phyloP scores from a whole-genome alignment of 441 rosid species.

The Bocquillonia castaneifolia region DNA sequence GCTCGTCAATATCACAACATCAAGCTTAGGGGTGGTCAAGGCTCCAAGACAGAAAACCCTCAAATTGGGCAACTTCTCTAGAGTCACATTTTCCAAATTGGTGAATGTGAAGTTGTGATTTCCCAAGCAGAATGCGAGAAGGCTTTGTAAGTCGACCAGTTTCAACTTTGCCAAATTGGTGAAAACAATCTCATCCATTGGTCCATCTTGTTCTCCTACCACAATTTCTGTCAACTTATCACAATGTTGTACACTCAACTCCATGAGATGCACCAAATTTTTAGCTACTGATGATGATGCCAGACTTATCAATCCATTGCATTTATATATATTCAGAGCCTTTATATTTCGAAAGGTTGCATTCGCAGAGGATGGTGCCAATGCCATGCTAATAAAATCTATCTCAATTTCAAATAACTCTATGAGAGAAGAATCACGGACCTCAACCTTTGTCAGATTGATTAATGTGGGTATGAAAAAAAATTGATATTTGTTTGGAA shows the following conservation, averaged over 20 bases:
- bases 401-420: too few species aligned
- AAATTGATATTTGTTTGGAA: too few species aligned
- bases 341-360: too few species aligned
- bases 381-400: too few species aligned
- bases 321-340: too few species aligned
- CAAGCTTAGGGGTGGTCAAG: constrained; percentile 13
- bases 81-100: constrained; percentile 4
- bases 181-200: neutral
- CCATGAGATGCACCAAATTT: neutral
- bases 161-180: too few species aligned
- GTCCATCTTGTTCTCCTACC: neutral
- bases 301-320: neutral
- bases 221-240: neutral
- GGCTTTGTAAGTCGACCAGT: neutral
- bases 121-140: neutral
- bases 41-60: constrained; percentile 13
- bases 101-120: constrained; percentile 9
- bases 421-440: too few species aligned
- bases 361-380: too few species aligned
- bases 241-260: neutral
- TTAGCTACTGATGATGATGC: neutral
- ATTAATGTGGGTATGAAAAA: too few species aligned
- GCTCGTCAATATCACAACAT: neutral
- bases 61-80: constrained; percentile 15
- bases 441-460: too few species aligned